These are phyloP conservation scores for Sanghuangporus baumii DNA, from an alignment of 1,284 basidiomycete species.

Conservation along the genomic window DNA sequence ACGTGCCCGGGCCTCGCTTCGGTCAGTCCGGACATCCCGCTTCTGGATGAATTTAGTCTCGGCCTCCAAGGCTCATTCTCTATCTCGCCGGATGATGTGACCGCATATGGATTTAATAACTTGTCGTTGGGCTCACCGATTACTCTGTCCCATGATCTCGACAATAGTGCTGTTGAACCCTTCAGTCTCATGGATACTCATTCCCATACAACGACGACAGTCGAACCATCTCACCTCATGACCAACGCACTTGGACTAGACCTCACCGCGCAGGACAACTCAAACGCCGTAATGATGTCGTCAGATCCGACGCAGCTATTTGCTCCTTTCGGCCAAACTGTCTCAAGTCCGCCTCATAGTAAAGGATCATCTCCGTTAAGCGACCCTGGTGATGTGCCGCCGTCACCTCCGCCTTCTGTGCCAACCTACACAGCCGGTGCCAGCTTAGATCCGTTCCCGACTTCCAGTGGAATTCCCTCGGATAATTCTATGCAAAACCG, in stretches of 20 bases:
- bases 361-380: constrained; percentile 4
- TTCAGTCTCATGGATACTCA: constrained; percentile 1
- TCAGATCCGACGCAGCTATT: not conserved
- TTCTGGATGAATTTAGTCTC: constrained; percentile 6
- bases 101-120: constrained; percentile 1
- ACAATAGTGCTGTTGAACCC: constrained; percentile 1
- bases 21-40: constrained; percentile 11
- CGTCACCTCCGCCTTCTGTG: not conserved
- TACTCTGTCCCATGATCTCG: constrained; percentile 5
- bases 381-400: not conserved
- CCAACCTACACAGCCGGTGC: not conserved
- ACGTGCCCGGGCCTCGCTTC: constrained; percentile 16
- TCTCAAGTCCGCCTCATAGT: not conserved
- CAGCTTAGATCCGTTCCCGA: not conserved
- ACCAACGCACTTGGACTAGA: constrained; percentile 14
- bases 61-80: not conserved
- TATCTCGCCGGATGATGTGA: not conserved
- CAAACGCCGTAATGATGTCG: not conserved
- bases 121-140: constrained; percentile 7
- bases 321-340: constrained; percentile 3
- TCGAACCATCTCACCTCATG: constrained; percentile 6
- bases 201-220: not conserved
- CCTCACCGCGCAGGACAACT: not conserved
- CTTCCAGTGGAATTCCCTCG: constrained; percentile 3
- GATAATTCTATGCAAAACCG: constrained; percentile 4